phyloP scores from a whole-genome alignment of 495 filamentous ascomycete species.

The Parathielavia appendiculata region DNA sequence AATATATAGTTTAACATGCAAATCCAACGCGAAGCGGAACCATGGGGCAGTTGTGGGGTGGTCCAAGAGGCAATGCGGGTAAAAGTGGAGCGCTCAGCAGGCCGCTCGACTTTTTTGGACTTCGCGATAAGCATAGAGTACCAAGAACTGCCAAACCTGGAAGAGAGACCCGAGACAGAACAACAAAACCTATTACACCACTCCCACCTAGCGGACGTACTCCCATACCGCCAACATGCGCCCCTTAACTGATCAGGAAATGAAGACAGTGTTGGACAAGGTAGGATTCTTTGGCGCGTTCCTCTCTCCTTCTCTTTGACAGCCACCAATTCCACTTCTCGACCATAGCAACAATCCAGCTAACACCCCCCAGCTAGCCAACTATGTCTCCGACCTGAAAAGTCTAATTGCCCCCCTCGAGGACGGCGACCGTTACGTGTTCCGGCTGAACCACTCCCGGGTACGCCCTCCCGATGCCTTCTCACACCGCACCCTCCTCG shows the following conservation, averaged over 20 bases:
- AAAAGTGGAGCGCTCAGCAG: conserved; percentile 23
- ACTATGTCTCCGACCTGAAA: conserved; percentile 50
- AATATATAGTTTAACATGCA: too few relatives aligned
- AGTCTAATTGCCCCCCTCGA: conserved; percentile 71
- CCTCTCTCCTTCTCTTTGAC: neutral
- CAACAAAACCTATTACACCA: neutral
- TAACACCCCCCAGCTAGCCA: conserved; percentile 24
- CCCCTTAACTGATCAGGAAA: conserved; percentile 67
- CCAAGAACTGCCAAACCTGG: neutral
- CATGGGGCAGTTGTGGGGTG: neutral
- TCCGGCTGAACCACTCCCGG: conserved; percentile 64
- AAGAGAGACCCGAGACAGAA: neutral
- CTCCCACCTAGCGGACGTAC: neutral
- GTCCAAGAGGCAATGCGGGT: conserved; percentile 13
- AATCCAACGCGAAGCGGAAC: too few relatives aligned
- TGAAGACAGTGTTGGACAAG: conserved; percentile 70
- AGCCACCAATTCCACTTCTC: neutral
- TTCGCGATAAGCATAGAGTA: too few relatives aligned
- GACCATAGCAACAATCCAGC: neutral
- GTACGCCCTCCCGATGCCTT: conserved; percentile 15
- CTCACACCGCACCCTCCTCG: neutral
- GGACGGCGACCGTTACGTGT: conserved; percentile 71
- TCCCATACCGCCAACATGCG: conserved; percentile 50
- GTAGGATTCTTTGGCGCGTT: too few relatives aligned
- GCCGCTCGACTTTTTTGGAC: neutral